These are phyloP conservation scores for Boletus rubroflammeus DNA, from an alignment of 768 basidiomycete genomes.

Conservation along the genomic window DNA sequence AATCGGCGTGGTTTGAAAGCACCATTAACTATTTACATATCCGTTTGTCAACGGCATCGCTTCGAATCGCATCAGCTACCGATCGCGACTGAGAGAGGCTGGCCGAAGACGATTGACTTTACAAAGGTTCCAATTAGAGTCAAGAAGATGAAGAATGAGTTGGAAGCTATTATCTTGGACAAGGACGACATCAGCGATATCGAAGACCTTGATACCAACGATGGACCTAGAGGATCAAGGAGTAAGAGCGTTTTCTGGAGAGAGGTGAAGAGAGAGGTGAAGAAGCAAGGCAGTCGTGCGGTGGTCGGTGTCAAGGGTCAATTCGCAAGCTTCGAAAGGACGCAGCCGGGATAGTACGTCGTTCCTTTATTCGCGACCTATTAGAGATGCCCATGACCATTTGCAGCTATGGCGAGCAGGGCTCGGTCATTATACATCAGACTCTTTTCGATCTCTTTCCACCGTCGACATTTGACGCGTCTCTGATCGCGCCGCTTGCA, in stretches of 20 bases:
- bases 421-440: conserved; percentile 76
- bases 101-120: conserved; percentile 77
- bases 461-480: conserved; percentile 49
- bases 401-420: conserved; percentile 79
- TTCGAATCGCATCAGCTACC: conserved; percentile 76
- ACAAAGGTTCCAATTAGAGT: conserved; percentile 50
- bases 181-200: conserved; percentile 24
- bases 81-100: conserved; percentile 63
- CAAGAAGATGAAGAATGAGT: conserved; percentile 40
- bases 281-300: conserved; percentile 60
- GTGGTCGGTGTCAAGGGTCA: conserved; percentile 70
- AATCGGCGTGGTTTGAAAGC: conserved; percentile 66
- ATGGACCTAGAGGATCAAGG: conserved; percentile 25
- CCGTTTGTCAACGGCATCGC: conserved; percentile 72
- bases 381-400: not conserved
- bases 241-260: conserved; percentile 62
- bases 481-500: conserved; percentile 60
- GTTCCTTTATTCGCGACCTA: not conserved
- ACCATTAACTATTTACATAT: conserved; percentile 50
- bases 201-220: conserved; percentile 11
- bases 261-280: conserved; percentile 60
- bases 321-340: conserved; percentile 74
- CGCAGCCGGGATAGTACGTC: conserved; percentile 88
- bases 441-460: conserved; percentile 76
- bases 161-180: conserved; percentile 55